Evolutionary conservation across 2,329 filamentous ascomycete species (phyloP).

Genomic region (Sporothrix sp.): DNA sequence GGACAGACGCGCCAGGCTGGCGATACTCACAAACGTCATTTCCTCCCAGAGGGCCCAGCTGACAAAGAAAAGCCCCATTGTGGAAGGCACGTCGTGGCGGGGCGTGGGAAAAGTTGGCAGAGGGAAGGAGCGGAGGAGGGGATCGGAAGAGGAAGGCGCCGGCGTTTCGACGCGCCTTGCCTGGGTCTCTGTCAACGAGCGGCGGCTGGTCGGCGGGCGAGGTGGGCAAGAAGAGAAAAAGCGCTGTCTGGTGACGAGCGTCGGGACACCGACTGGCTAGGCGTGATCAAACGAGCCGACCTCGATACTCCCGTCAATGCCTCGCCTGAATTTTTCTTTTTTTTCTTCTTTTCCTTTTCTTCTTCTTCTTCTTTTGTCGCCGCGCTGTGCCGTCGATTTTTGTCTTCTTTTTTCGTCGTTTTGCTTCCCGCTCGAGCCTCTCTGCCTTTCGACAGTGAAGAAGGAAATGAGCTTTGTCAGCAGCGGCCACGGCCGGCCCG

Average conservation of each 20-base stretch:
- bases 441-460: not conserved
- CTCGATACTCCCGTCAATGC: not conserved
- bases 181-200: not conserved
- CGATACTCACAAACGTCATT: constrained; percentile 61
- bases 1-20: constrained; percentile 12
- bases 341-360: not conserved
- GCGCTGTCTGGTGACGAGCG: too few species aligned
- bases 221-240: not conserved
- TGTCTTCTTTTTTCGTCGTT: not conserved
- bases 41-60: constrained; percentile 79
- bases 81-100: constrained; percentile 9
- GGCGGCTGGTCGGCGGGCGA: not conserved
- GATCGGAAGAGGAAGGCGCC: not conserved
- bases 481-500: constrained; percentile 1
- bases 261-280: not conserved
- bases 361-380: not conserved
- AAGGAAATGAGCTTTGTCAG: not conserved
- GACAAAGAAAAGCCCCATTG: constrained; percentile 48
- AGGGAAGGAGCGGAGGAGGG: not conserved
- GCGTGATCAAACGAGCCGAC: not conserved
- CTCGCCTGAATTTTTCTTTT: not conserved
- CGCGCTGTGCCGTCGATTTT: too few species aligned
- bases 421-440: not conserved
- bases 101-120: not conserved
- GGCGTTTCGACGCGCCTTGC: not conserved